Evolutionary conservation across 192 early-diverging fungal genomes (phyloP), one percentile per base, ranked within the genome.

Genomic region (Coemansia sp.): DNA sequence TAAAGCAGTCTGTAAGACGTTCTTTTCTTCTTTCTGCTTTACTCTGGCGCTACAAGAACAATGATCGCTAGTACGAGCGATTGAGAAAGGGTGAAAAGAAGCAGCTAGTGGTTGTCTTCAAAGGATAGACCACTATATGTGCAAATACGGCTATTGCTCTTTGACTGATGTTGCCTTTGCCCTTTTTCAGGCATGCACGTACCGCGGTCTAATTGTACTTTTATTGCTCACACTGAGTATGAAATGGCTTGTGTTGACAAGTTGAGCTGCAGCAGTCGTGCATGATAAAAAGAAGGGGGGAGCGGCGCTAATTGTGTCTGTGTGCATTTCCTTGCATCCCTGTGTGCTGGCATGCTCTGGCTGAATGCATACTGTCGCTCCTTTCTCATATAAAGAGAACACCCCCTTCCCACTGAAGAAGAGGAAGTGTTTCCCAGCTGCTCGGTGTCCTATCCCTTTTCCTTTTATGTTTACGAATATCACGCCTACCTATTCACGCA

Each of bases 381-480:
- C 27, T n/a, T 19, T n/a, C 57, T 31, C 14, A 17, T 59, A 48
- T 21, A 48, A 48, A 21, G 46, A 48, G 6, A 48, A 27, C 34
- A 36, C 53, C 31, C 53, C 29, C 11, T 32, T 34, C 53, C 31
- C 53, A 27, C 23, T 25, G 11, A 32, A 4, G 32, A 17, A 57
- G 17, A 57, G 29, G 15, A 57, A 32, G 34, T 15, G 25, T 15
- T 57, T 27, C 29, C 53, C 53, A 48, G 46, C 46, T 21, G 19
- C 46, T 48, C 25, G 27, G 21, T 55, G 51, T 29, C 23, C 29
- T 48, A 32, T 32, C 0, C 31, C 32, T 23, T 57, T 55, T 32
- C 25, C 23, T 25, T 58, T 58, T 58, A 58, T 58, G 55, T 7
- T 58, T 58, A 58, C 7, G 55, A 58, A 58, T 29, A 8, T 55